Evolutionary conservation across 306 rosid genomes (phyloP).

Genomic region (Erythrophleum fordii): DNA sequence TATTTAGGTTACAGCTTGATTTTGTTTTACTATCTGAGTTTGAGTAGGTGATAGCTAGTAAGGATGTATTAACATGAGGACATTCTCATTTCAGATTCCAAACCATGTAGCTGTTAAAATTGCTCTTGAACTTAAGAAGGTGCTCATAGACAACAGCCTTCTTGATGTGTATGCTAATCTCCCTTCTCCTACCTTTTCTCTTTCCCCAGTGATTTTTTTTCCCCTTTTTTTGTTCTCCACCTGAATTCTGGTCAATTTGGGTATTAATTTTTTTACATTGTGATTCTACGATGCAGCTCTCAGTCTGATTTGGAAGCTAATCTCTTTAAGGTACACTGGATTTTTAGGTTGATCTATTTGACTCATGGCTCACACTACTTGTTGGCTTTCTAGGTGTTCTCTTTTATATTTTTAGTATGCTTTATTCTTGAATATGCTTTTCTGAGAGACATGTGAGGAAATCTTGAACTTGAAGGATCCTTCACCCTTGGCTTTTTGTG

Average conservation of each 20-base stretch:
- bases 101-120: conserved; percentile 91
- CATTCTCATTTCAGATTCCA: conserved; percentile 79
- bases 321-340: conserved; percentile 76
- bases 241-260: conserved; percentile 5
- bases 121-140: conserved; percentile 93
- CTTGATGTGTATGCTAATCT: conserved; percentile 76
- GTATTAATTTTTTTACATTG: conserved; percentile 15
- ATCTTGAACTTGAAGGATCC: conserved; percentile 4
- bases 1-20: conserved; percentile 3
- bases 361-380: not conserved
- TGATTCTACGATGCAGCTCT: conserved; percentile 64
- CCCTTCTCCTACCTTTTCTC: conserved; percentile 7
- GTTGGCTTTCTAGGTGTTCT: conserved; percentile 9
- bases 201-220: not conserved
- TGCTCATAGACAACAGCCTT: conserved; percentile 94
- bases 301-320: conserved; percentile 90
- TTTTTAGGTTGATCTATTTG: conserved; percentile 17
- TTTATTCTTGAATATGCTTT: not conserved
- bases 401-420: conserved; percentile 8
- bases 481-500: not conserved
- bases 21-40: conserved; percentile 7
- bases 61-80: conserved; percentile 14
- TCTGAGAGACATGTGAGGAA: not conserved
- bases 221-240: conserved; percentile 5
- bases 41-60: not conserved